Evolutionary conservation across 495 filamentous ascomycete genomes (phyloP), one percentile per base, ranked within the genome.

Genomic region (Penicillium alfredii): DNA sequence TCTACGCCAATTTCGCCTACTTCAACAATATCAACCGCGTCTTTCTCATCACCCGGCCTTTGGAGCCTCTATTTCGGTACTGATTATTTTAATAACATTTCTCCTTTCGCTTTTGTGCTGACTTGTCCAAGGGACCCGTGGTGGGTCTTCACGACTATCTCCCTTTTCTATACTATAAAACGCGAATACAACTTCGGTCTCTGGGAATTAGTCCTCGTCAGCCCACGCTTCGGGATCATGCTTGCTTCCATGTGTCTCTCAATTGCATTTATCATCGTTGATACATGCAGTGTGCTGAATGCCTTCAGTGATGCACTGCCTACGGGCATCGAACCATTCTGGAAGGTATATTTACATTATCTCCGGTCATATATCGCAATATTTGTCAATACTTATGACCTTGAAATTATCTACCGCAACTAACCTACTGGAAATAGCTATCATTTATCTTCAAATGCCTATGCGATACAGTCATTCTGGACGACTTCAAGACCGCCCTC

Each of bases 101-200:
- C n/a, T n/a, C n/a, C n/a, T n/a, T n/a, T n/a, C n/a, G n/a, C n/a
- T n/a, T n/a, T n/a, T n/a, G n/a, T n/a, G n/a, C n/a, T n/a, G n/a
- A n/a, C n/a, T n/a, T n/a, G n/a, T n/a, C n/a, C n/a, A n/a, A 72
- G 72, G 4, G 76, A 80, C 39, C 76, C 76, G 0, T 80, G 75
- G 76, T 80, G 76, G 76, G 55, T 80, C 11, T 72, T 71, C 51
- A 77, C 71, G 1, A 68, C 62, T 3, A 32, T 60, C 38, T 61
- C 44, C 8, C 60, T 80, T 6, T 67, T 78, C 52, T 76, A 64
- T 48, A 71, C 63, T 18, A 76, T 80, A 42, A 71, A 72, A 28
- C 63, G 54, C 19, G 53, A 66, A 30, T 80, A 80, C 47, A 61
- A 64, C 30, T 71, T 78, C 35, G 56, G 61, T 8, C 43, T 72